Evolutionary conservation across 1,284 basidiomycete genomes (phyloP).

Genomic region (Malassezia globosa): DNA sequence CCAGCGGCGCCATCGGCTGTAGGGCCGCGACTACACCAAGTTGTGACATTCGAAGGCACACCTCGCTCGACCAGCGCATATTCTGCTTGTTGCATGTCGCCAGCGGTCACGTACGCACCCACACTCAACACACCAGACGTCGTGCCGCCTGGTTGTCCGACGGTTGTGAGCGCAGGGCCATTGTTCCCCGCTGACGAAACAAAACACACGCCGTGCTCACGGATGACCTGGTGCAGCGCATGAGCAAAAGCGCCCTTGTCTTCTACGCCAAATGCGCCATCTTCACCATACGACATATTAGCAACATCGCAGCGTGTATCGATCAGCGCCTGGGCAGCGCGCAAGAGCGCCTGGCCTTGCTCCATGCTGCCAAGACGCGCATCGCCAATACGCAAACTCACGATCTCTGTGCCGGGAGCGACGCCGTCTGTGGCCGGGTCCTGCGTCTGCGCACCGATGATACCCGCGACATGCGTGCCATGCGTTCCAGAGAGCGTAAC

Average conservation of each 20-base stretch:
- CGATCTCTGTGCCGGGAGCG: slow-evolving; percentile 45
- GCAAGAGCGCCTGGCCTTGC: slow-evolving; percentile 46
- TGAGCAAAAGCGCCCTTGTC: slow-evolving; percentile 44
- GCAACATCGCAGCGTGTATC: slow-evolving; percentile 44
- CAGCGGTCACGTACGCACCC: slow-evolving; percentile 46
- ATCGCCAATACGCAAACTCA: slow-evolving; percentile 41
- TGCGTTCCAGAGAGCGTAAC: slow-evolving; percentile 45
- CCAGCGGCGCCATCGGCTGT: slow-evolving; percentile 41
- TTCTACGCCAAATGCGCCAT: slow-evolving; percentile 42
- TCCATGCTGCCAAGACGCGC: slow-evolving; percentile 43
- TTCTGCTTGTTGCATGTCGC: slow-evolving; percentile 47
- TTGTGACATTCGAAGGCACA: slow-evolving; percentile 43
- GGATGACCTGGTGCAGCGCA: slow-evolving; percentile 35
- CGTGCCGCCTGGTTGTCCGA: slow-evolving; percentile 46
- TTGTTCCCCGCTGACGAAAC: slow-evolving; percentile 44
- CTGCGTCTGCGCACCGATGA: slow-evolving; percentile 41
- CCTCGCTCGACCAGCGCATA: slow-evolving; percentile 45
- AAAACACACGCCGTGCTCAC: slow-evolving; percentile 40
- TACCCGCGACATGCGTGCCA: slow-evolving; percentile 48
- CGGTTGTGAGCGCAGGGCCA: slow-evolving; percentile 46
- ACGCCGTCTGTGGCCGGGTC: slow-evolving; percentile 44
- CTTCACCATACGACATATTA: slow-evolving; percentile 48
- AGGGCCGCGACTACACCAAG: slow-evolving; percentile 48
- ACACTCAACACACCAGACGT: slow-evolving; percentile 44
- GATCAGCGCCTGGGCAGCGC: slow-evolving; percentile 46